A percentile compares a stretch with the other conserved stretches of the same genome.
Conservation (phyloP, 2,329 filamentous ascomycete genomes). For the Dissoconium aciculare region DNA sequence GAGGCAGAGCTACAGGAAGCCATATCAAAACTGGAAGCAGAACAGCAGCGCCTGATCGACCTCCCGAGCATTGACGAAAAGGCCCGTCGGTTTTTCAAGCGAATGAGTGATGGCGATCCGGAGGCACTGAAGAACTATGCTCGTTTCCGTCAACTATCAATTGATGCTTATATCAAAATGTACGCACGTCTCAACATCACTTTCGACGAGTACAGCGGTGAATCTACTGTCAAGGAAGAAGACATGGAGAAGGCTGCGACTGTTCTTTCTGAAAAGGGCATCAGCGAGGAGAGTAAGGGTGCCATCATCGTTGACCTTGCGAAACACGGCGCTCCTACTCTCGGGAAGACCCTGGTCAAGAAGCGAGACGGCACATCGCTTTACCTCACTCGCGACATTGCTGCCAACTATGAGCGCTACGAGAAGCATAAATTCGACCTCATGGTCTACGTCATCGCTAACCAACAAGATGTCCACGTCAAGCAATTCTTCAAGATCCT, state of each 20-base stretch:
- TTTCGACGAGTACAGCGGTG: slow-evolving; percentile 53
- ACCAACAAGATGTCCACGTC: slow-evolving; percentile 49
- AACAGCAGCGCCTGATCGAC: slow-evolving; percentile 33
- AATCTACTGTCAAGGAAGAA: slow-evolving; percentile 49
- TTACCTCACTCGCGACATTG: slow-evolving; percentile 57
- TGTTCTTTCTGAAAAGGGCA: slow-evolving; percentile 42
- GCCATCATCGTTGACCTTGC: slow-evolving; percentile 55
- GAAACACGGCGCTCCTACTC: slow-evolving; percentile 52
- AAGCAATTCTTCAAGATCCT: slow-evolving; percentile 52
- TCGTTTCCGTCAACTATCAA: slow-evolving; percentile 48
- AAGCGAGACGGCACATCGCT: slow-evolving; percentile 53
- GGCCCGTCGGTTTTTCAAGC: slow-evolving; percentile 56
- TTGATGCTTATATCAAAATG: slow-evolving; percentile 48
- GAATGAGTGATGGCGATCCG: slow-evolving; percentile 48
- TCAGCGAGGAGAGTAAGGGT: slow-evolving; percentile 50
- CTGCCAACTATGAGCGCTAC: slow-evolving; percentile 47
- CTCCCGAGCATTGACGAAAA: slow-evolving; percentile 54
- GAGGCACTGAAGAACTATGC: slow-evolving; percentile 47
- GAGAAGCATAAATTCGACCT: slow-evolving; percentile 49
- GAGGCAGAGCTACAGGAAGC: slow-evolving; percentile 36
- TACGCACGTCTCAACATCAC: slow-evolving; percentile 50
- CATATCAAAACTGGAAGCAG: slow-evolving; percentile 33
- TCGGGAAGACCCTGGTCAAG: slow-evolving; percentile 52
- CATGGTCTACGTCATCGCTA: slow-evolving; percentile 53
- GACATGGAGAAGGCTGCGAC: slow-evolving; percentile 47